phyloP scores from a whole-genome alignment of 306 rosid genomes.

The Carpinus viminea region DNA sequence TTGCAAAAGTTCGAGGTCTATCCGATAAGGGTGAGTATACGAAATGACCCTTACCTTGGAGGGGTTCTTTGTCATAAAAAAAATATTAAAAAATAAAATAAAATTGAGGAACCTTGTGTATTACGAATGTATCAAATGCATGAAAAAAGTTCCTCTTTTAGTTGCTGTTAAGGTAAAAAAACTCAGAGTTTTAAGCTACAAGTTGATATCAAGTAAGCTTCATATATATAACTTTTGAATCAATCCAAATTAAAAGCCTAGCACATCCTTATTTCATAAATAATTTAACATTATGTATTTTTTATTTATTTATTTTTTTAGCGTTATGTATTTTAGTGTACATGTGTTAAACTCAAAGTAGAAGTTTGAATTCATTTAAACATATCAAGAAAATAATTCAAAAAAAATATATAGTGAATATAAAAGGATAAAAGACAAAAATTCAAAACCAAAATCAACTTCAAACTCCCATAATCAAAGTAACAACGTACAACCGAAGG shows the following conservation, averaged over 20 bases:
- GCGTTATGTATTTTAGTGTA: not conserved
- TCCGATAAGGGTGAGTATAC: too few species aligned
- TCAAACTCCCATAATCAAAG: too few species aligned
- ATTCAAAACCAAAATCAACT: too few species aligned
- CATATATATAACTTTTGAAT: not conserved
- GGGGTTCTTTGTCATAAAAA: too few species aligned
- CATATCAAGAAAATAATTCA: not conserved
- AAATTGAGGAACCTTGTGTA: not conserved
- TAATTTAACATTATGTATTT: not conserved
- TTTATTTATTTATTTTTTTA: too few species aligned
- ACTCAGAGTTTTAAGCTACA: not conserved
- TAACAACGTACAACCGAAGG: too few species aligned
- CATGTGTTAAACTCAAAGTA: not conserved
- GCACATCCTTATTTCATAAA: not conserved
- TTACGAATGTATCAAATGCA: not conserved
- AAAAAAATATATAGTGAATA: too few species aligned
- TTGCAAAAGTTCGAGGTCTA: too few species aligned
- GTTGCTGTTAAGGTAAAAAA: not conserved
- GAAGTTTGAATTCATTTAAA: not conserved
- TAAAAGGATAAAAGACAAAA: too few species aligned
- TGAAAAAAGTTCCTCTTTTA: not conserved
- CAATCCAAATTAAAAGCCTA: not conserved
- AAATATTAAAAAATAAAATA: too few species aligned
- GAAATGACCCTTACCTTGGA: too few species aligned
- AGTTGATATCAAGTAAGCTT: not conserved